Evolutionary conservation across 441 rosid genomes (phyloP).

Genomic region (Erodium trifolium): DNA sequence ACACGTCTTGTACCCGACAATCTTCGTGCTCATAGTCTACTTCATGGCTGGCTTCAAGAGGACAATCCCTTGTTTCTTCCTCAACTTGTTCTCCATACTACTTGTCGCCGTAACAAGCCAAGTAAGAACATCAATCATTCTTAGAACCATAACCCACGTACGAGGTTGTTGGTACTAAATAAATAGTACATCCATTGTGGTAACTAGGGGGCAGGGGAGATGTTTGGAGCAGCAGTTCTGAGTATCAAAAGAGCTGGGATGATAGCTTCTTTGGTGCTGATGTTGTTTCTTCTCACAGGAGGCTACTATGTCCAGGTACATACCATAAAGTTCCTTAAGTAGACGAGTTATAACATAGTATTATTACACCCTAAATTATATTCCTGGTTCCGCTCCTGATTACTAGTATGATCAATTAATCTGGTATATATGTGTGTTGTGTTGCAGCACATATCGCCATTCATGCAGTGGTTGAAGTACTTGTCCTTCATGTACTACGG

Average conservation of each 20-base stretch:
- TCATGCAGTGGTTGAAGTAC: conserved; percentile 87
- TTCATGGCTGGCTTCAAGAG: conserved; percentile 95
- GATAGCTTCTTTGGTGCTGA: conserved; percentile 78
- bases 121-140: conserved; percentile 39
- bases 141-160: no score
- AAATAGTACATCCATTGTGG: no score
- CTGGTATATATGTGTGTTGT: background rate
- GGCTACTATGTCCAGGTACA: conserved; percentile 91
- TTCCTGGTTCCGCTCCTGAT: no score
- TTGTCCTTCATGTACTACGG: conserved; percentile 84
- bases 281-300: conserved; percentile 90
- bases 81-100: conserved; percentile 54
- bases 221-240: conserved; percentile 80
- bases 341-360: no score
- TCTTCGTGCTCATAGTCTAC: conserved; percentile 73
- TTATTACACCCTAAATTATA: no score
- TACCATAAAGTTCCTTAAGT: no score
- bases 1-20: conserved; percentile 76
- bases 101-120: conserved; percentile 79
- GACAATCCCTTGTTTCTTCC: conserved; percentile 74
- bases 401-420: no score
- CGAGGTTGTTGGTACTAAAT: no score
- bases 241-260: conserved; percentile 85
- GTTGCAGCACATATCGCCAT: conserved; percentile 79
- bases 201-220: conserved; percentile 78